Evolutionary conservation across 495 filamentous ascomycete genomes (phyloP).

Genomic region (Glarea lozoyensis): DNA sequence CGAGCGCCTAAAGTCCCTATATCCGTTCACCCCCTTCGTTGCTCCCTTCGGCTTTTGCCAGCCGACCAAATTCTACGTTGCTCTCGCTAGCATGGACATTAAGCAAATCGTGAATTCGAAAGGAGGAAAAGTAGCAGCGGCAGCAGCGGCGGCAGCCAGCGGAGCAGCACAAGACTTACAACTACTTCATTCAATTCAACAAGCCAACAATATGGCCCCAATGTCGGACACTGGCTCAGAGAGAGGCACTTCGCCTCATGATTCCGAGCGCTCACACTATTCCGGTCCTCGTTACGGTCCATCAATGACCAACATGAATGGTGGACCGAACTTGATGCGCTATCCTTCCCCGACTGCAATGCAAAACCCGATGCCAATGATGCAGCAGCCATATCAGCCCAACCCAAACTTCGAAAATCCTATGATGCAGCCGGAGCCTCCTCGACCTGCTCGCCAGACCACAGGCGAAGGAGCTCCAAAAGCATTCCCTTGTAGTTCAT

Average conservation of each 20-base stretch:
- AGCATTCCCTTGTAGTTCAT: slow-evolving; percentile 85
- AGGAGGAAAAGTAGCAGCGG: slow-evolving; percentile 36
- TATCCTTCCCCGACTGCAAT: slow-evolving; percentile 40
- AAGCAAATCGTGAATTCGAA: slow-evolving; percentile 61
- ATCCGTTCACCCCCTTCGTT: slow-evolving; percentile 6
- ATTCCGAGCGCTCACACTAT: slow-evolving; percentile 56
- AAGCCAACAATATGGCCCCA: slow-evolving; percentile 35
- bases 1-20: slow-evolving; percentile 18
- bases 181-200: slow-evolving; percentile 46
- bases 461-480: slow-evolving; percentile 35
- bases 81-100: slow-evolving; percentile 49
- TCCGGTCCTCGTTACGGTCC: slow-evolving; percentile 30
- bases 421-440: slow-evolving; percentile 20
- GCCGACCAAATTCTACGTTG: neutral
- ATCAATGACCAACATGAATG: slow-evolving; percentile 17
- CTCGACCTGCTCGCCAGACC: slow-evolving; percentile 11
- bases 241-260: slow-evolving; percentile 59
- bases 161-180: slow-evolving; percentile 30
- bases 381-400: slow-evolving; percentile 40
- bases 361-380: slow-evolving; percentile 47
- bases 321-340: slow-evolving; percentile 11
- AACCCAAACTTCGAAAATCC: slow-evolving; percentile 25
- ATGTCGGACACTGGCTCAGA: slow-evolving; percentile 54
- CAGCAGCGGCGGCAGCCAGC: slow-evolving; percentile 16
- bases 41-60: neutral